Evolutionary conservation across 2,329 filamentous ascomycete genomes (phyloP), one percentile per base, ranked within the genome.

Genomic region (Curvularia hawaiiensis): DNA sequence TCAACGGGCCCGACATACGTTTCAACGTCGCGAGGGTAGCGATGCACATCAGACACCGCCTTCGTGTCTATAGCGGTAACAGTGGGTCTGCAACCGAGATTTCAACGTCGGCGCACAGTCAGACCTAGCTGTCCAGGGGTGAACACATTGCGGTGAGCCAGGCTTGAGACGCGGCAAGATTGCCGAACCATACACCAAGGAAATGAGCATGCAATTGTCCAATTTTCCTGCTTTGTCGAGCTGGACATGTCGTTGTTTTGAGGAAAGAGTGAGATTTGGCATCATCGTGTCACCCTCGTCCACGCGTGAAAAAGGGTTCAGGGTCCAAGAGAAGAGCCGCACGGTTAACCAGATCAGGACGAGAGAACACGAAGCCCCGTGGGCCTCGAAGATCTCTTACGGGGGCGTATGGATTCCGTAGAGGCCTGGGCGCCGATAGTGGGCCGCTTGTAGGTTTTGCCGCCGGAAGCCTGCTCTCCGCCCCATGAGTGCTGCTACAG

Each of bases 61-160:
- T 44, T 68, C 62, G 62, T 54, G 56, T 59, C 56, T 49, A 60
- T 47, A 33, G 52, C 46, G 51, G 24, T 50, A 63, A 64, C 20
- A 61, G 62, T 64, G 64, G 64, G 54, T 47, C 64, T 49, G 22
- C 43, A 60, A 56, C 59, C 60, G 65, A 68, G 62, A 63, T 68
- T 65, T 65, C 55, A 58, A 59, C 41, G 59, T 60, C 51, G 50
- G 65, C 50, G 65, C 65, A 63, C 61, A 62, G 59, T 58, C 63
- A 58, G 52, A 54, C 61, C 60, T 61, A 60, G 63, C 59, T 44
- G 9, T 44, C 41, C 48, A 41, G 49, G 47, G 46, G 40, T 38
- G 38, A 45, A 54, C n/a, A 49, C 52, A 39, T 50, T 55, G 52
- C 60, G 59, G 59, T 62, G 61, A 57, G 54, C 45, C 38, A 31